These are phyloP conservation scores for Lepidium campestre DNA, from an alignment of 441 rosid genomes.

Conservation along the genomic window DNA sequence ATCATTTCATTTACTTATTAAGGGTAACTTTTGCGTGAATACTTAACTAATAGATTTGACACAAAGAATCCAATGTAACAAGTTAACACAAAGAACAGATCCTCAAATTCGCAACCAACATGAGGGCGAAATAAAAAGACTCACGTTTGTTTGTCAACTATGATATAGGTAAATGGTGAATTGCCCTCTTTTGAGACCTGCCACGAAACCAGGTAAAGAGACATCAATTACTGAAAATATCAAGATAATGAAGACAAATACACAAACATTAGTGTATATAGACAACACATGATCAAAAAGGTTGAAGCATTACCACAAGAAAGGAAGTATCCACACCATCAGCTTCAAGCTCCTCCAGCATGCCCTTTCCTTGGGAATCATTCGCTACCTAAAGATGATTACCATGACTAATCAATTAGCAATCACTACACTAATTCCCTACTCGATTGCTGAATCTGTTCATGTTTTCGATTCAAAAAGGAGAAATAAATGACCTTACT, in stretches of 20 bases:
- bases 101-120: constrained; percentile 1
- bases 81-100: not conserved
- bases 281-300: not conserved
- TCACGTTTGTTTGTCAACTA: constrained; percentile 76
- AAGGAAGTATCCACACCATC: constrained; percentile 77
- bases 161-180: constrained; percentile 75
- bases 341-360: constrained; percentile 55
- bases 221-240: not conserved
- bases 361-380: constrained; percentile 59
- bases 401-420: not conserved
- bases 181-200: constrained; percentile 77
- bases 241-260: not conserved
- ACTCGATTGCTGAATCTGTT: not conserved
- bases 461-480: not conserved
- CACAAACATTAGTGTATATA: not conserved
- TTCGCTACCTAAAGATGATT: constrained; percentile 45
- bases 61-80: not conserved
- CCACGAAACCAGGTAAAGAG: not conserved
- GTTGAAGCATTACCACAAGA: constrained; percentile 42
- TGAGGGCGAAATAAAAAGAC: constrained; percentile 14
- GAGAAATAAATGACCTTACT: constrained; percentile 39
- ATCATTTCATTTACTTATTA: not conserved
- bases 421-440: not conserved
- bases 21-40: not conserved
- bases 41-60: not conserved